Base-by-base conservation (phyloP, 495 filamentous ascomycete species). In the Annulohypoxylon moriforme region DNA sequence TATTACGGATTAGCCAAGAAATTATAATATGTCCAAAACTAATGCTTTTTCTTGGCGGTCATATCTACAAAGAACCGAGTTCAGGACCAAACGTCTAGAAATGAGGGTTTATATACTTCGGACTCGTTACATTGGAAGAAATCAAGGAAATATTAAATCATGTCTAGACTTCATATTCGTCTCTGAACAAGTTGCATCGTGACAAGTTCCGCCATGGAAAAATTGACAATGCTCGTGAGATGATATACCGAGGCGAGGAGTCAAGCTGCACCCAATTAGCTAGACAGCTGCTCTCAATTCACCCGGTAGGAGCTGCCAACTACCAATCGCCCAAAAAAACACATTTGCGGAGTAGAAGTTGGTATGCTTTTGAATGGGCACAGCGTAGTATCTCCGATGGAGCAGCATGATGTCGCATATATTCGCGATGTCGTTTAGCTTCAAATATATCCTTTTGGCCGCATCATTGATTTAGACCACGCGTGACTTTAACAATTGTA, bases 161-260 rank as follows among this genome's bases (percentile, higher is more conserved):
- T 22, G 44, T 46, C 34, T 31, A 46, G 67, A 44, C 24, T 24
- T 63, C 18, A 11, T 38, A 34, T 44, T 61, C 40, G 40, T 53
- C 57, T 8, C 24, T 18, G 29, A 13, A 29, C 5, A 31, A 49
- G 47, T 57, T 66, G 49, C 57, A 66, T 57, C 57, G 55, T 38
- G 27, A 64, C 24, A 24, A n/a, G 40, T 53, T 58, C 18, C 38
- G 50, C 40, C 34, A 58, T 36, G 69, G 50, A 50, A 36, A 29
- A 34, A 68, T 36, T 29, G 27, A 3, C 52, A 68, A 47, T 22
- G 56, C 60, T 73, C 70, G 70, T 38, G 64, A 18, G 5, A 69
- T 56, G n/a, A 73, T 69, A 57, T 10, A 49, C 70, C 70, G 70
- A 73, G 52, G 14, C 53, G 44, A 38, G 24, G n/a, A 47, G 33